These are phyloP conservation scores for Aspergillus mulundensis DNA, from an alignment of 495 filamentous ascomycete genomes.

Conservation along the genomic window DNA sequence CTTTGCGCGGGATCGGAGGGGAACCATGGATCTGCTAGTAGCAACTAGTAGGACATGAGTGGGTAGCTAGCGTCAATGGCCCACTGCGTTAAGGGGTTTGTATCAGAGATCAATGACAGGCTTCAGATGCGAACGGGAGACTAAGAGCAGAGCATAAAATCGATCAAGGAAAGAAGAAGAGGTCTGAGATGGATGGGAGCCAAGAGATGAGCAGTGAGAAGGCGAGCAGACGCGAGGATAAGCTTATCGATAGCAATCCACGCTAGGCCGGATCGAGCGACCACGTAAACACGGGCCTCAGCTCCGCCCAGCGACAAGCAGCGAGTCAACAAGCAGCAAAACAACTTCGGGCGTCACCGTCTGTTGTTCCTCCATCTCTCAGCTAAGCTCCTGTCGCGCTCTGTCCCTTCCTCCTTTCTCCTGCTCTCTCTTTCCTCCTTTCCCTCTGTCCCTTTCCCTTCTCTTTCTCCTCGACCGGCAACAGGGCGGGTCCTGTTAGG, in stretches of 20 bases:
- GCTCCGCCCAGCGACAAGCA: background rate
- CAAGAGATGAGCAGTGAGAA: background rate
- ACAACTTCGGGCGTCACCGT: conserved; percentile 40
- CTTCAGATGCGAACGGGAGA: too few species aligned
- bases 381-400: conserved; percentile 7
- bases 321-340: conserved; percentile 13
- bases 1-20: conserved; percentile 15
- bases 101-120: too few species aligned
- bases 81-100: too few species aligned
- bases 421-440: background rate
- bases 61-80: background rate
- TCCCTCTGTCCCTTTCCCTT: background rate
- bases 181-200: background rate
- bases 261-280: conserved; percentile 36
- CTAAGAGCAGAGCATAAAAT: too few species aligned
- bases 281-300: conserved; percentile 36
- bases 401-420: conserved; percentile 14
- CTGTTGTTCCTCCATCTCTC: conserved; percentile 12
- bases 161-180: background rate
- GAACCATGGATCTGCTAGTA: conserved; percentile 21
- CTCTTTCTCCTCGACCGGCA: background rate
- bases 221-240: conserved; percentile 14
- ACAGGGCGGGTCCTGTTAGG: conserved; percentile 6
- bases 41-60: background rate
- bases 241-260: conserved; percentile 46